phyloP scores from a whole-genome alignment of 2,329 filamentous ascomycete species.

The Tolypocladium nubicola region DNA sequence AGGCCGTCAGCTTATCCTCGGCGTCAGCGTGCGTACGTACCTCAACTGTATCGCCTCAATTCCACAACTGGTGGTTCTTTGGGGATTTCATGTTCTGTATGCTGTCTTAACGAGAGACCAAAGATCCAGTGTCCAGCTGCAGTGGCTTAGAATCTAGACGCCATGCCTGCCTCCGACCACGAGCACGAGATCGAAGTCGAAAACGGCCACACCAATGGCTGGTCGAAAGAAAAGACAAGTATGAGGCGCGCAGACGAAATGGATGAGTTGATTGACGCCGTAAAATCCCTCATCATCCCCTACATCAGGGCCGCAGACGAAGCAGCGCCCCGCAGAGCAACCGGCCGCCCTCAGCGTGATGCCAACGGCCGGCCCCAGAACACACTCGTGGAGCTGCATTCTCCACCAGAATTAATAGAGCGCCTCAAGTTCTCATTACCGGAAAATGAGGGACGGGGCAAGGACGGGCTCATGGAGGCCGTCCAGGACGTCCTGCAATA shows the following conservation, averaged over 20 bases:
- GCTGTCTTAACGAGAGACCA: not conserved
- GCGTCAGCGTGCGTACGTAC: not conserved
- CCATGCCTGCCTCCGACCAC: conserved; percentile 1
- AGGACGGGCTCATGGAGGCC: conserved; percentile 61
- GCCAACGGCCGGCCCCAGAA: conserved; percentile 18
- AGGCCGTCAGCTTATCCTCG: not conserved
- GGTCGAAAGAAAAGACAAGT: not conserved
- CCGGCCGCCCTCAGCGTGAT: conserved; percentile 10
- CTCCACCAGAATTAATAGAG: not conserved
- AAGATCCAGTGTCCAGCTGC: not conserved
- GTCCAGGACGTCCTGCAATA: conserved; percentile 65
- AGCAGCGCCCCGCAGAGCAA: not conserved
- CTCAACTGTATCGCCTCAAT: not conserved
- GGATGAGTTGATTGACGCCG: conserved; percentile 1
- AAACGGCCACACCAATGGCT: not conserved
- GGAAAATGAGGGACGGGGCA: conserved; percentile 47
- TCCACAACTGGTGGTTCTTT: not conserved
- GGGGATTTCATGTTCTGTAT: not conserved
- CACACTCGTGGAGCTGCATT: conserved; percentile 10
- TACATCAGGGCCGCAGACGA: conserved; percentile 1
- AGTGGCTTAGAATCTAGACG: not conserved
- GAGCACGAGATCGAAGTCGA: not conserved
- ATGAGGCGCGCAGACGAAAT: conserved; percentile 1
- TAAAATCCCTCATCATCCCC: conserved; percentile 1
- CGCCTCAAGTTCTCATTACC: conserved; percentile 25